Evolutionary conservation across 805 yeast species (phyloP), one percentile per base, ranked within the genome.

Genomic region (Candida suzukii): DNA sequence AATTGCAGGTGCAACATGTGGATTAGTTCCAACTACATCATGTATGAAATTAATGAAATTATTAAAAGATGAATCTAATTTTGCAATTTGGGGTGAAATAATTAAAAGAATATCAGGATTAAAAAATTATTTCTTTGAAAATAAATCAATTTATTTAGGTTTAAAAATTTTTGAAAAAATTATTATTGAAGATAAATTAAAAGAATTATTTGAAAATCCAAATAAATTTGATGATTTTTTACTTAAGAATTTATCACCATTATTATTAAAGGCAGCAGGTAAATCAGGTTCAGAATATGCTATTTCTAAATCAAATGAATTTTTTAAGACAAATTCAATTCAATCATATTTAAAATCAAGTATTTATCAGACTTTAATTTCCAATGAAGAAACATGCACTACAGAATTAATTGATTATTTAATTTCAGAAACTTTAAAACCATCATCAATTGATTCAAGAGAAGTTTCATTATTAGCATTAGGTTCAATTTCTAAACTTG

Each of bases 401-500:
- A 47, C 57, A 46, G 50, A 61, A 21, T 46, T 71, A 46, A 58
- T 72, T 58, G 56, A 70, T 40, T 17, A 52, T 3, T 66, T 79
- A 6, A 46, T 71, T 41, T 47, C 63, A n/a, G 80, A 79, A 53
- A 72, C 71, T 24, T 54, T 60, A 10, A 46, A 58, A 12, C 83
- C 87, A 10, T 52, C 71, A 2, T 60, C 83, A 6, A 67, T 78
- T 40, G 85, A 79, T 56, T 71, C 76, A 2, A 57, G 79, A 40
- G 87, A 80, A 57, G 63, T 73, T 39, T 78, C 83, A 0, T 60
- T 79, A 21, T 54, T 56, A n/a, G 73, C 85, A 0, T 57, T 80
- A 36, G 85, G 86, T 1, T 56, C 63, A 16, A 63, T 72, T 18
- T 48, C 61, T 29, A 64, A 67, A 25, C 50, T 54, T 10, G 32